These are phyloP conservation scores for Aspergillus latus DNA, from an alignment of 2,329 filamentous ascomycete species.

Conservation along the genomic window DNA sequence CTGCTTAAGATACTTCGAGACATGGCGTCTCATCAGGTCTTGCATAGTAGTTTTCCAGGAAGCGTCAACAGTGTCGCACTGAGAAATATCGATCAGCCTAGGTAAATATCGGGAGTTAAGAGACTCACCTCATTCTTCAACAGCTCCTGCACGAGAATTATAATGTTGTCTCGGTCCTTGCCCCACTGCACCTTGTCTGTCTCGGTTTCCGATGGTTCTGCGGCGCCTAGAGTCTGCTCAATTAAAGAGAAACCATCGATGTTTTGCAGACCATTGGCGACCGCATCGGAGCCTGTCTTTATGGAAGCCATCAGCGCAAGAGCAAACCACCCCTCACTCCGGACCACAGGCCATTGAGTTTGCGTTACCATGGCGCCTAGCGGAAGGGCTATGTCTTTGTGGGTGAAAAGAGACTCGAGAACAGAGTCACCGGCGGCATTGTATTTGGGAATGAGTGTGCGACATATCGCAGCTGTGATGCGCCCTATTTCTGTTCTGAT, in stretches of 20 bases:
- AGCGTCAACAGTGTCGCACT: constrained; percentile 32
- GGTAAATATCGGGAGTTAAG: neutral
- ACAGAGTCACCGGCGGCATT: constrained; percentile 26
- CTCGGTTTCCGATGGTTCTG: constrained; percentile 23
- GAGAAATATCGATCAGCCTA: constrained; percentile 3
- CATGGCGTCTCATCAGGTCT: constrained; percentile 29
- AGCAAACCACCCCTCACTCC: constrained; percentile 52
- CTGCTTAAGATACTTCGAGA: constrained; percentile 23
- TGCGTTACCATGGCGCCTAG: constrained; percentile 47
- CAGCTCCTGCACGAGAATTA: constrained; percentile 42
- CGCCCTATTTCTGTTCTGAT: constrained; percentile 51
- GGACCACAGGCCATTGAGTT: constrained; percentile 49
- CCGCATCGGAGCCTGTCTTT: constrained; percentile 33
- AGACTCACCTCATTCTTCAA: constrained; percentile 40
- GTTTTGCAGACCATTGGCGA: constrained; percentile 37
- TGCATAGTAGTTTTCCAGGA: constrained; percentile 30
- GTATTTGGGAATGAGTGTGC: constrained; percentile 36
- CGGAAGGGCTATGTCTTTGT: constrained; percentile 39
- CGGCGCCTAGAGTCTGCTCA: constrained; percentile 30
- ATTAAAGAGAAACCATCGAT: constrained; percentile 36
- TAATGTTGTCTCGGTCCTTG: constrained; percentile 44
- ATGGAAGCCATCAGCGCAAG: constrained; percentile 47
- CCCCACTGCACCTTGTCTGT: constrained; percentile 27
- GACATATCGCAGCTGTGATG: constrained; percentile 46
- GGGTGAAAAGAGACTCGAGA: constrained; percentile 36